These are phyloP conservation scores for Gossypium anomalum DNA, from an alignment of 345 rosid species.

Conservation along the genomic window DNA sequence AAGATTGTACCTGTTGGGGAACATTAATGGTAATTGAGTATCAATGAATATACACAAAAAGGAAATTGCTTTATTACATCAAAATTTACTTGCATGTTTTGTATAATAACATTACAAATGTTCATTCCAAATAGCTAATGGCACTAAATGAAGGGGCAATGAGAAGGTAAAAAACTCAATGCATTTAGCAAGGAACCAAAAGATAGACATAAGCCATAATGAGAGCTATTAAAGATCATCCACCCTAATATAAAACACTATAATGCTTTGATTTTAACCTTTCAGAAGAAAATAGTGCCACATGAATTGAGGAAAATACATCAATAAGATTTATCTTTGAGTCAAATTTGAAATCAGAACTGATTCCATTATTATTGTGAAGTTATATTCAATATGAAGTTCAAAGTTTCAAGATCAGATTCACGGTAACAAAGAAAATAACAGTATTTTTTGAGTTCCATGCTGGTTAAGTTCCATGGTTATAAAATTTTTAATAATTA, in stretches of 20 bases:
- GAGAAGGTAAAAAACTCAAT: background rate
- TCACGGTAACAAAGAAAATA: background rate
- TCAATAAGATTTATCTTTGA: background rate
- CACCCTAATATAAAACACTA: background rate
- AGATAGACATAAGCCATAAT: background rate
- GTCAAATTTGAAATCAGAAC: background rate
- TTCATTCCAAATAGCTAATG: background rate
- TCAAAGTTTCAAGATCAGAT: background rate
- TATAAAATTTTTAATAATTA: slow-evolving; percentile 18
- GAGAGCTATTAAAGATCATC: background rate
- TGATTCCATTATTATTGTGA: background rate
- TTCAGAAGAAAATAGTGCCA: background rate
- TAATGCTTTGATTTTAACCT: background rate
- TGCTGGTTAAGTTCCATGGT: background rate
- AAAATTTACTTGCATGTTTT: background rate
- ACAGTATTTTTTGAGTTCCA: background rate
- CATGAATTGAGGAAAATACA: background rate
- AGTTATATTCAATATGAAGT: slow-evolving; percentile 1
- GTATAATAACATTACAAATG: background rate
- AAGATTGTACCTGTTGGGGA: slow-evolving; percentile 75
- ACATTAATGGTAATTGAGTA: slow-evolving; percentile 17
- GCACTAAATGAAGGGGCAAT: background rate
- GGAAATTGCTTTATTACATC: background rate
- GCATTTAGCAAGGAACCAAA: slow-evolving; percentile 9
- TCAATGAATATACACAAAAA: background rate